Conservation (phyloP, 495 filamentous ascomycete species). For the Saxispiralis lemnorum region DNA sequence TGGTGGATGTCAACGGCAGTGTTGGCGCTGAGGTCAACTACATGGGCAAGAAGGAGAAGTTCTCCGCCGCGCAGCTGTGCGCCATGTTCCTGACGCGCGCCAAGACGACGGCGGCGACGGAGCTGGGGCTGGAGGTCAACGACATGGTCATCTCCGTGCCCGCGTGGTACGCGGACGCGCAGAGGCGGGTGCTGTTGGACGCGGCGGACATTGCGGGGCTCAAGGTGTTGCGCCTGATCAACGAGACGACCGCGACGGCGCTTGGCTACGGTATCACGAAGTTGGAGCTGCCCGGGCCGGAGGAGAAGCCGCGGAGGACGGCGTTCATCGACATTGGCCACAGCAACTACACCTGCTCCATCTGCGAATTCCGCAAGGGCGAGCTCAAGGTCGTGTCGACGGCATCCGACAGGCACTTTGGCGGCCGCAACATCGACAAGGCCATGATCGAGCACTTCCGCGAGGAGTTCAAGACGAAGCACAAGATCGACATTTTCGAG, state of each 20-base stretch:
- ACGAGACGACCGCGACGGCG: conserved; percentile 92
- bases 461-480: conserved; percentile 52
- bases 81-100: conserved; percentile 93
- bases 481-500: conserved; percentile 45
- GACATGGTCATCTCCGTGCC: conserved; percentile 90
- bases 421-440: conserved; percentile 92
- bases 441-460: conserved; percentile 87
- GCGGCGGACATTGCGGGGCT: conserved; percentile 88
- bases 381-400: conserved; percentile 86
- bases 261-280: conserved; percentile 97
- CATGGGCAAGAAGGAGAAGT: conserved; percentile 84
- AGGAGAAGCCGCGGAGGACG: conserved; percentile 86
- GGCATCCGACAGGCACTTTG: conserved; percentile 90
- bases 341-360: conserved; percentile 82
- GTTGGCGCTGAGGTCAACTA: conserved; percentile 91
- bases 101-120: conserved; percentile 67
- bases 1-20: conserved; percentile 82
- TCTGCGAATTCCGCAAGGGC: conserved; percentile 95
- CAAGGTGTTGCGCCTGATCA: conserved; percentile 84
- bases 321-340: conserved; percentile 92
- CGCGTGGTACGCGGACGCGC: conserved; percentile 90
- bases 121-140: conserved; percentile 82
- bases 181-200: conserved; percentile 77
- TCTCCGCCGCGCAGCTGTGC: conserved; percentile 76
- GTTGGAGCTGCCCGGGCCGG: conserved; percentile 66